Evolutionary conservation across 345 rosid species (phyloP).

Genomic region (Eucalyptus globulus): DNA sequence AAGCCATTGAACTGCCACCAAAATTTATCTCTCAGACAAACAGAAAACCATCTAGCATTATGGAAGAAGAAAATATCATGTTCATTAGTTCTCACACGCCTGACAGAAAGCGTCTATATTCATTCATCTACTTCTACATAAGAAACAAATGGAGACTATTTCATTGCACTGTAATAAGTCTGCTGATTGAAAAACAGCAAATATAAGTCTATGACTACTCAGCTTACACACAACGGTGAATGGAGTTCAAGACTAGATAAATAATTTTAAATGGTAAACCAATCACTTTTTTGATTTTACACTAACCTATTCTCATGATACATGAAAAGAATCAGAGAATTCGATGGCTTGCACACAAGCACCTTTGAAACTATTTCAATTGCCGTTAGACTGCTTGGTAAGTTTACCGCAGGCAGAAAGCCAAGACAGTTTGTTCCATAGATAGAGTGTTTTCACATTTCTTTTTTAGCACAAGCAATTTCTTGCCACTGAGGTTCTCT

Average conservation of each 20-base stretch:
- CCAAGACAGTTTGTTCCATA: neutral
- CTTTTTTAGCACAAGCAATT: no score
- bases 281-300: neutral
- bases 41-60: neutral
- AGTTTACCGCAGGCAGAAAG: neutral
- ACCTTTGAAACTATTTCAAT: neutral
- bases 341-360: neutral
- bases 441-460: neutral
- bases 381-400: neutral
- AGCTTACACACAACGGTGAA: neutral
- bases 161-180: neutral
- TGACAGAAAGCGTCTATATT: neutral
- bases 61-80: neutral
- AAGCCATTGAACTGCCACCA: conserved; percentile 79
- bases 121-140: neutral
- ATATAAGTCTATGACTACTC: neutral
- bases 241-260: neutral
- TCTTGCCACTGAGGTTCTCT: no score
- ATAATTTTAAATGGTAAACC: neutral
- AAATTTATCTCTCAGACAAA: neutral
- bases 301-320: neutral
- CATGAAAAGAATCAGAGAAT: neutral
- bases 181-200: neutral
- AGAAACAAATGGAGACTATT: neutral
- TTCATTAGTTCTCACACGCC: neutral